Conservation (phyloP, 2,329 filamentous ascomycete genomes). For the Fusarium sp. region DNA sequence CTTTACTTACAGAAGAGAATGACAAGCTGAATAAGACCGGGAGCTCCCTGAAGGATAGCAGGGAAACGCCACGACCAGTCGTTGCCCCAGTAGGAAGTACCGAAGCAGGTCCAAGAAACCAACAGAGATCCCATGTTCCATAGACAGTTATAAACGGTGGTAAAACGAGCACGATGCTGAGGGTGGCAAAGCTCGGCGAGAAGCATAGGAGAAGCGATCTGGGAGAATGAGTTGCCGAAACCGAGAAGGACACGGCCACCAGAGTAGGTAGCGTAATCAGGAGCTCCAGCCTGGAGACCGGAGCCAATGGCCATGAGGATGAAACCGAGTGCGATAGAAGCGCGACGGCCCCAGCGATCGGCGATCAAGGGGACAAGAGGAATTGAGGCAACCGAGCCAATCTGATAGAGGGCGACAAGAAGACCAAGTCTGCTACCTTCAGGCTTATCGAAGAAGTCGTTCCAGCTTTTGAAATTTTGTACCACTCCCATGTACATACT, state of each 20-base stretch:
- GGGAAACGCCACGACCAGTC: constrained; percentile 78
- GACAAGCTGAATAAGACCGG: constrained; percentile 70
- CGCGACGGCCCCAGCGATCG: constrained; percentile 59
- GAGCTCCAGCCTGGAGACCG: constrained; percentile 52
- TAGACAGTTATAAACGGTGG: constrained; percentile 75
- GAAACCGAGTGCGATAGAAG: constrained; percentile 60
- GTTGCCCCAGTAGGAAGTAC: constrained; percentile 67
- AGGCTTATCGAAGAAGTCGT: constrained; percentile 58
- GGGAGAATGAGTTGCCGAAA: constrained; percentile 75
- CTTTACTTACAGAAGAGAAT: constrained; percentile 68
- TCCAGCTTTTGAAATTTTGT: constrained; percentile 68
- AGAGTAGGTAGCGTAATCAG: constrained; percentile 58
- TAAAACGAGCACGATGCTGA: constrained; percentile 76
- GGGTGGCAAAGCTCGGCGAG: constrained; percentile 77
- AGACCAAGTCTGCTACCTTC: constrained; percentile 61
- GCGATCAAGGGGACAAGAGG: constrained; percentile 62
- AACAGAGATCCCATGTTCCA: constrained; percentile 74
- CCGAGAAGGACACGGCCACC: constrained; percentile 62
- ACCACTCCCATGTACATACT: constrained; percentile 62
- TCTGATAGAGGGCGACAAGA: constrained; percentile 65
- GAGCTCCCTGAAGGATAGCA: constrained; percentile 71
- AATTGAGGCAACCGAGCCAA: constrained; percentile 62
- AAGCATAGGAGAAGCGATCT: constrained; percentile 73
- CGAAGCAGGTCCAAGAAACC: constrained; percentile 74
- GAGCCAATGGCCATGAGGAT: constrained; percentile 58